Evolutionary conservation across 306 rosid genomes (phyloP).

Genomic region (Cucumis hystrix): DNA sequence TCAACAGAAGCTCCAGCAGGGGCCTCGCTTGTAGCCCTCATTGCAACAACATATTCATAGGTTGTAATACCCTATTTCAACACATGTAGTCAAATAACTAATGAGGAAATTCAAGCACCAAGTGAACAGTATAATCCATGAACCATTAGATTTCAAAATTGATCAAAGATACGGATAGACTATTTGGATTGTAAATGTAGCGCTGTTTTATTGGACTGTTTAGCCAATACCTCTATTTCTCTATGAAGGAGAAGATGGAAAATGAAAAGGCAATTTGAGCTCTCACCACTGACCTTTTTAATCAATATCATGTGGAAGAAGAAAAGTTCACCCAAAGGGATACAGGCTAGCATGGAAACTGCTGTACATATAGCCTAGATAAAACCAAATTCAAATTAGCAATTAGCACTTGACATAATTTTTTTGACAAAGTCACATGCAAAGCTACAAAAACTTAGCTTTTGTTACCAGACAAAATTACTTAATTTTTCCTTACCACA

Average conservation of each 20-base stretch:
- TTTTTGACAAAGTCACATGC: neutral
- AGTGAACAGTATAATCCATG: neutral
- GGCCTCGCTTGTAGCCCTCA: conserved; percentile 90
- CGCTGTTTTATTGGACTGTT: neutral
- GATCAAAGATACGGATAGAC: neutral
- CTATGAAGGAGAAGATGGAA: neutral
- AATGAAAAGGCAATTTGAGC: conserved; percentile 11
- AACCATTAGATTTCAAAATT: conserved; percentile 1
- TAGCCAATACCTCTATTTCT: neutral
- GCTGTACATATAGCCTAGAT: conserved; percentile 75
- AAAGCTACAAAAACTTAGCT: neutral
- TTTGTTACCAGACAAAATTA: neutral
- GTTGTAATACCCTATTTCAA: conserved; percentile 87
- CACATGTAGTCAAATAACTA: neutral
- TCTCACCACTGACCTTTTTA: conserved; percentile 66
- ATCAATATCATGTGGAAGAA: conserved; percentile 95
- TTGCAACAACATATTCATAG: conserved; percentile 87
- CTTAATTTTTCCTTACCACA: conserved; percentile 44
- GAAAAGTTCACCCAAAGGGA: conserved; percentile 89
- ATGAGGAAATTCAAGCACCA: neutral
- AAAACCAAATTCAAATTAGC: conserved; percentile 17
- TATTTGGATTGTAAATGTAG: neutral
- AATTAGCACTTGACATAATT: conserved; percentile 13
- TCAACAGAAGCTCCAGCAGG: conserved; percentile 58
- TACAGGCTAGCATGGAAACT: conserved; percentile 85